Percentiles rank a stretch among this genome's conserved stretches.
phyloP scores from a whole-genome alignment of 2,329 filamentous ascomycete genomes.

The Phialocephala subalpina region DNA sequence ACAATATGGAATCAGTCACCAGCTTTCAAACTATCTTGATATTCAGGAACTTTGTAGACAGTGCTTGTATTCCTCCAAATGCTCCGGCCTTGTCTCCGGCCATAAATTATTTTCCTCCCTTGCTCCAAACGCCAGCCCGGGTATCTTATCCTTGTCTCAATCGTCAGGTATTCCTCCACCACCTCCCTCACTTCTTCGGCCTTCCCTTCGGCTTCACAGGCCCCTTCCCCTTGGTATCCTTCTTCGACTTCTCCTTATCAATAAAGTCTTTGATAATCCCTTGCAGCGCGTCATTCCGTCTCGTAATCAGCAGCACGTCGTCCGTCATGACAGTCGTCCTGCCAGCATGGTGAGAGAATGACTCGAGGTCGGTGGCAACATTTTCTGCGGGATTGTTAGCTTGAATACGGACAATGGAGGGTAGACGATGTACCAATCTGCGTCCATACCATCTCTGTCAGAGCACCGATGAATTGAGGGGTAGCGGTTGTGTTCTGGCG shows the following conservation, averaged over 20 bases:
- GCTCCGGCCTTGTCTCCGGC: neutral
- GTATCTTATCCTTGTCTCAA: neutral
- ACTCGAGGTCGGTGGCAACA: conserved; percentile 67
- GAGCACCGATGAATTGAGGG: conserved; percentile 85
- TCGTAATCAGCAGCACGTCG: conserved; percentile 86
- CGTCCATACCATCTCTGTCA: conserved; percentile 87
- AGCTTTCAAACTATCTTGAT: neutral
- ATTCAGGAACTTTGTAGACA: neutral
- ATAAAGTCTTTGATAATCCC: conserved; percentile 75
- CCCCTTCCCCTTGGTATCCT: conserved; percentile 12
- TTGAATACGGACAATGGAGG: neutral
- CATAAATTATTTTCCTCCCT: neutral
- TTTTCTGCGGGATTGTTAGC: conserved; percentile 50
- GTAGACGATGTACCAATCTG: conserved; percentile 72
- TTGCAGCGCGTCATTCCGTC: conserved; percentile 87
- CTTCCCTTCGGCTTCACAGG: conserved; percentile 22
- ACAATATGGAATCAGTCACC: no score
- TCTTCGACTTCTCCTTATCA: conserved; percentile 61
- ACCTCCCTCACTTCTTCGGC: conserved; percentile 18
- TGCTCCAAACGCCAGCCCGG: conserved; percentile 2
- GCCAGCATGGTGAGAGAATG: conserved; percentile 79
- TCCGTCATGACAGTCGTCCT: conserved; percentile 82
- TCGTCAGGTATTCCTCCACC: neutral
- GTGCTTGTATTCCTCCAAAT: no score
- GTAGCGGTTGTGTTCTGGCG: conserved; percentile 83